Conservation (phyloP, 2,329 filamentous ascomycete genomes). For the Trichophyton simii region DNA sequence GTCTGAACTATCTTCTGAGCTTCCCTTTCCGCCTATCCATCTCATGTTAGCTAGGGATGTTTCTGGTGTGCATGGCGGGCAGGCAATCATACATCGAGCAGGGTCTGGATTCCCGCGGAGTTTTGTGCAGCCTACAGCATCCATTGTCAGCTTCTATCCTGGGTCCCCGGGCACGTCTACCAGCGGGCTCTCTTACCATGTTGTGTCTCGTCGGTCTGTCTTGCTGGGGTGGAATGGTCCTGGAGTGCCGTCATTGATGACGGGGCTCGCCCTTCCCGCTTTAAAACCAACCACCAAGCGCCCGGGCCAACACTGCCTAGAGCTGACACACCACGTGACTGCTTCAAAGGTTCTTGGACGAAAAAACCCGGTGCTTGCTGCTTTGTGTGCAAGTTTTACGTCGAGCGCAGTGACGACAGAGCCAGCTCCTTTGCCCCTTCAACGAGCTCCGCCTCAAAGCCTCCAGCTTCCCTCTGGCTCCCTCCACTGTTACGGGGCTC, state of each 20-base stretch:
- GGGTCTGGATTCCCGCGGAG: constrained; percentile 93
- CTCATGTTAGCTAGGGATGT: constrained; percentile 5
- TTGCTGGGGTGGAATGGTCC: not conserved
- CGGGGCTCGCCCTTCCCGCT: not conserved
- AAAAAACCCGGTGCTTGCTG: not conserved
- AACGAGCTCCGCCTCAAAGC: not conserved
- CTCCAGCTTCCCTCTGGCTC: not conserved
- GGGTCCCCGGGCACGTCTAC: not conserved
- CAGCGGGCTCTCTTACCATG: not conserved
- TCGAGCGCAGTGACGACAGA: not conserved
- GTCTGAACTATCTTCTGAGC: constrained; percentile 98
- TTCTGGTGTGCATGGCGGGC: not conserved
- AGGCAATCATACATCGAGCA: constrained; percentile 70
- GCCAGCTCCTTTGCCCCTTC: not conserved
- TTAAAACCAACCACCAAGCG: not conserved
- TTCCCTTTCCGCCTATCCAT: constrained; percentile 75
- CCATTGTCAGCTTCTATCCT: not conserved
- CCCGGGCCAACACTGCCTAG: not conserved
- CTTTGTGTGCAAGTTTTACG: not conserved
- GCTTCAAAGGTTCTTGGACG: not conserved
- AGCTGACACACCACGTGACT: not conserved
- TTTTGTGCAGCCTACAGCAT: constrained; percentile 65
- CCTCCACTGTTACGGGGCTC: not conserved
- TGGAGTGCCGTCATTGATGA: constrained; percentile 1
- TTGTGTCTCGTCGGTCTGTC: not conserved